Evolutionary conservation across 495 filamentous ascomycete species (phyloP).

Genomic region (Clavariopsis aquatica): DNA sequence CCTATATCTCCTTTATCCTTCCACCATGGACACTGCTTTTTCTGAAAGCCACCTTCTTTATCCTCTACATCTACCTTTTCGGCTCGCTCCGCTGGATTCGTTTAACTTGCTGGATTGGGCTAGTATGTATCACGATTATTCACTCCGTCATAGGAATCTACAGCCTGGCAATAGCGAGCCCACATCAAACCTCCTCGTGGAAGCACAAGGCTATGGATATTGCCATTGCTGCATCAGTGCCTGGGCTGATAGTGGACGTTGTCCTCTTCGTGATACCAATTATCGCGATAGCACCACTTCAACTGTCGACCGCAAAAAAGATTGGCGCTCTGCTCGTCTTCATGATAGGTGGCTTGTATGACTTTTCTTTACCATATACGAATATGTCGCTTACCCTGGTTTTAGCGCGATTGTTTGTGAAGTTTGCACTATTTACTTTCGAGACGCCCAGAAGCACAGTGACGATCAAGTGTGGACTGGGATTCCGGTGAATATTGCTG

Average conservation of each 20-base stretch:
- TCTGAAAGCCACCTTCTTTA: conserved; percentile 18
- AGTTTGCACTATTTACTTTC: conserved; percentile 2
- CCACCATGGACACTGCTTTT: not conserved
- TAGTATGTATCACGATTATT: conserved; percentile 1
- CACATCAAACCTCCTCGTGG: not conserved
- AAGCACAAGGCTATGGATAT: not conserved
- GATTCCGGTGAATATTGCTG: conserved; percentile 5
- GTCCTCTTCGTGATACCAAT: conserved; percentile 9
- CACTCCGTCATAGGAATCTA: not conserved
- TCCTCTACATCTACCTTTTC: conserved; percentile 16
- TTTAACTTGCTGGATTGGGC: conserved; percentile 2
- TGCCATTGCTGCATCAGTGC: not conserved
- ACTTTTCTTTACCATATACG: not conserved
- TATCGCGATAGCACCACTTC: not conserved
- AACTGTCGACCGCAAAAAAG: not conserved
- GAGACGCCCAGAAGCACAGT: not conserved
- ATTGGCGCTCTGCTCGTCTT: conserved; percentile 10
- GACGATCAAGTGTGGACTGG: not conserved
- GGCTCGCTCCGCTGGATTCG: not conserved
- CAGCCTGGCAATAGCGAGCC: not conserved
- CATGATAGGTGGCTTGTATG: not conserved
- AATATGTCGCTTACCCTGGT: not conserved
- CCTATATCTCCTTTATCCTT: not conserved
- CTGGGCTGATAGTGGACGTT: conserved; percentile 11
- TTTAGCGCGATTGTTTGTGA: conserved; percentile 6